Conservation (phyloP, 495 filamentous ascomycete species). For the Tuber melanosporum region DNA sequence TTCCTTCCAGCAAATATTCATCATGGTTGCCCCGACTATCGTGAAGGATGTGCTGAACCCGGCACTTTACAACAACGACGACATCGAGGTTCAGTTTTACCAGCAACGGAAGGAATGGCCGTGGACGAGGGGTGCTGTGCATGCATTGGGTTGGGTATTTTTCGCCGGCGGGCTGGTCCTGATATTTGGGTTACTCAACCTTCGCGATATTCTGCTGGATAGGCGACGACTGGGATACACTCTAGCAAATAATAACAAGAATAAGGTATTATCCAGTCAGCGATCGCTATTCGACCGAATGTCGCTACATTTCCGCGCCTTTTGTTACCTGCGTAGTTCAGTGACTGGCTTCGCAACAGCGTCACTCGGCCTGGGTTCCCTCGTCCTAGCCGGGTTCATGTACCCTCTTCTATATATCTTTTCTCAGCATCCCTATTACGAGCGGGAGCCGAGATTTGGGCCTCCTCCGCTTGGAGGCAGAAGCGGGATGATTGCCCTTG, state of each 20-base stretch:
- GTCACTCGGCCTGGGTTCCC: slow-evolving; percentile 30
- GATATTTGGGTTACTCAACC: slow-evolving; percentile 38
- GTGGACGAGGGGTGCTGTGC: slow-evolving; percentile 35
- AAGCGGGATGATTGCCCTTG: slow-evolving; percentile 86
- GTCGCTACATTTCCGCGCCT: slow-evolving; percentile 34
- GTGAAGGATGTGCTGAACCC: slow-evolving; percentile 33
- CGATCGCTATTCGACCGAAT: slow-evolving; percentile 37
- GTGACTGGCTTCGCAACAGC: slow-evolving; percentile 27
- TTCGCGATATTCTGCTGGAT: slow-evolving; percentile 40
- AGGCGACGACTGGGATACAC: slow-evolving; percentile 30
- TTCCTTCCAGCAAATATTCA: slow-evolving; percentile 2
- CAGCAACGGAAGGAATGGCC: slow-evolving; percentile 35
- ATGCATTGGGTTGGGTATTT: slow-evolving; percentile 38
- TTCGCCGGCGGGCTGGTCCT: slow-evolving; percentile 37
- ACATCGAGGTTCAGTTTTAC: slow-evolving; percentile 37
- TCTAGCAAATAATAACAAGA: slow-evolving; percentile 25
- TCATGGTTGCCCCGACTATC: slow-evolving; percentile 10
- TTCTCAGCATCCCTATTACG: slow-evolving; percentile 39
- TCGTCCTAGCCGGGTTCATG: slow-evolving; percentile 37
- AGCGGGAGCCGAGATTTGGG: slow-evolving; percentile 49
- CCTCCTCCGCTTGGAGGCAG: slow-evolving; percentile 86
- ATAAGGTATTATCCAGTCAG: slow-evolving; percentile 19
- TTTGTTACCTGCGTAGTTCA: slow-evolving; percentile 36
- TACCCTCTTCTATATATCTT: slow-evolving; percentile 39
- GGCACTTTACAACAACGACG: slow-evolving; percentile 35